phyloP scores from a whole-genome alignment of 2,329 filamentous ascomycete genomes.

The Cytospora piceae region DNA sequence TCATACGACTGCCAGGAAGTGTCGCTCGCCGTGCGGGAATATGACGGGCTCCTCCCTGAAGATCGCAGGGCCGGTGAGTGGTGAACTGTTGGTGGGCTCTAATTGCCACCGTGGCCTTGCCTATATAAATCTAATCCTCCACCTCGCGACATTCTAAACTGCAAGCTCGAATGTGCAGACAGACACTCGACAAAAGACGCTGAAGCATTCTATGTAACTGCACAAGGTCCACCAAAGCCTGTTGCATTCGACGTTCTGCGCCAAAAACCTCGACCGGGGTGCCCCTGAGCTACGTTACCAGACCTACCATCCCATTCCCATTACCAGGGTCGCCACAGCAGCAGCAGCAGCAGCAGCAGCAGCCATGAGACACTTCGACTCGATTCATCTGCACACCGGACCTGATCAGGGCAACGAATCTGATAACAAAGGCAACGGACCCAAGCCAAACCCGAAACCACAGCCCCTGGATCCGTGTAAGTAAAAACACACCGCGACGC shows the following conservation, averaged over 20 bases:
- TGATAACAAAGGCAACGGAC: neutral
- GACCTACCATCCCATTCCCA: neutral
- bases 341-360: neutral
- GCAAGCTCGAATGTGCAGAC: neutral
- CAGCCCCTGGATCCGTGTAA: slow-evolving; percentile 27
- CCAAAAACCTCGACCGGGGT: neutral
- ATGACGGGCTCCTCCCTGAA: slow-evolving; percentile 3
- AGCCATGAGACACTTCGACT: neutral
- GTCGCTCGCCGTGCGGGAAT: slow-evolving; percentile 13
- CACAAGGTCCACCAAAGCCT: neutral
- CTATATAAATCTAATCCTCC: slow-evolving; percentile 24
- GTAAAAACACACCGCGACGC: slow-evolving; percentile 1
- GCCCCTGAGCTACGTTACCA: neutral
- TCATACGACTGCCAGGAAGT: slow-evolving; percentile 1
- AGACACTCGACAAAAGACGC: neutral
- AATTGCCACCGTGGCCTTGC: neutral
- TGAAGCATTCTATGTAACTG: neutral
- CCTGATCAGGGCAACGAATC: slow-evolving; percentile 7
- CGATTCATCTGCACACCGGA: neutral
- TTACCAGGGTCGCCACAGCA: neutral
- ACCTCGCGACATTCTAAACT: neutral
- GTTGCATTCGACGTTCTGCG: neutral
- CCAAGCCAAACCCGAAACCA: neutral
- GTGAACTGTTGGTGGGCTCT: neutral
- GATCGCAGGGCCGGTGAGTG: neutral